These are phyloP conservation scores for Xylaria sp. DNA, from an alignment of 2,329 filamentous ascomycete species.

Conservation along the genomic window DNA sequence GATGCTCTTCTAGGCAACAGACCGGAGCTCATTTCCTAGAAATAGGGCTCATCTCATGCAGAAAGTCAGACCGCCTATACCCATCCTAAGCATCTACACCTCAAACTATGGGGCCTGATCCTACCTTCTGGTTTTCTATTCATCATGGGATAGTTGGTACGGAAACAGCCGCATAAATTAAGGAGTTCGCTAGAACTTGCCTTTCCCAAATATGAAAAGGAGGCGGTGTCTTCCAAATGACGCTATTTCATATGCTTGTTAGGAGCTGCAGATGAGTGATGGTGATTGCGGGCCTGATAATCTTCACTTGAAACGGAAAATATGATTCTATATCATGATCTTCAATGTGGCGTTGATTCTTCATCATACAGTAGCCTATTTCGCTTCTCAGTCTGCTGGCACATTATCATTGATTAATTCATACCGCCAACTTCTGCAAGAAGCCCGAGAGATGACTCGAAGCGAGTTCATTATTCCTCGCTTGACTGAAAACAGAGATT, in stretches of 20 bases:
- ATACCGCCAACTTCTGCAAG: neutral
- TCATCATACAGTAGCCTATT: neutral
- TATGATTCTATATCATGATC: neutral
- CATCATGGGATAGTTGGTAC: neutral
- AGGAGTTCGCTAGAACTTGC: constrained; percentile 3
- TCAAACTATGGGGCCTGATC: neutral
- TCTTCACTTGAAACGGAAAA: neutral
- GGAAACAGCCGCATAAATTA: neutral
- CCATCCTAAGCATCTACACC: neutral
- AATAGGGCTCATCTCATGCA: neutral
- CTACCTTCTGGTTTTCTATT: neutral
- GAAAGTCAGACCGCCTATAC: neutral
- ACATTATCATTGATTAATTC: neutral
- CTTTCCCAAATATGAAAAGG: constrained; percentile 6
- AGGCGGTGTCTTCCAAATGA: constrained; percentile 4
- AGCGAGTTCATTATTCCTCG: neutral
- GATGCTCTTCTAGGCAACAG: neutral
- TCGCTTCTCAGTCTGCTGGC: too few relatives aligned
- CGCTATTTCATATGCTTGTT: neutral
- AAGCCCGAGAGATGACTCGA: neutral
- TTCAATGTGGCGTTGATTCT: neutral
- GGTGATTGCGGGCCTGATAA: neutral
- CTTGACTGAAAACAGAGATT: neutral
- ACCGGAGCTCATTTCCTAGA: constrained; percentile 11
- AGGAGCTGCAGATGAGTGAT: neutral